Evolutionary conservation across 345 rosid genomes (phyloP).

Genomic region (Lagerstroemia speciosa): DNA sequence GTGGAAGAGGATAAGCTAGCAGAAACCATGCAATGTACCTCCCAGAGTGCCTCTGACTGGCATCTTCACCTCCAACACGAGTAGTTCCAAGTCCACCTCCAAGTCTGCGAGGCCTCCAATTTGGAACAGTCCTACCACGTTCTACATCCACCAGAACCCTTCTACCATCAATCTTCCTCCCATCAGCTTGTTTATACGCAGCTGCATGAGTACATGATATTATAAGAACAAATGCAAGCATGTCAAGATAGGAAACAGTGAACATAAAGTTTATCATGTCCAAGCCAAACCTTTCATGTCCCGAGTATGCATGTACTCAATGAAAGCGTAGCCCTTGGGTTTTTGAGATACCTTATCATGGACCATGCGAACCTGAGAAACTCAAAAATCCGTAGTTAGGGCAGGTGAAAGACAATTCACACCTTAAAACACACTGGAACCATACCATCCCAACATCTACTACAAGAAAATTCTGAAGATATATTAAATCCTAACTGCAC

Average conservation of each 20-base stretch:
- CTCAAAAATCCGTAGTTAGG: constrained; percentile 24
- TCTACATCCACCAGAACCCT: constrained; percentile 99
- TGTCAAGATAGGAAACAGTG: neutral
- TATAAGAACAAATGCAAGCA: neutral
- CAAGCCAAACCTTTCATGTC: constrained; percentile 78
- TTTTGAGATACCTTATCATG: constrained; percentile 67
- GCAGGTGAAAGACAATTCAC: neutral
- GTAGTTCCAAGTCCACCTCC: constrained; percentile 99
- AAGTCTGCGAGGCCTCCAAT: constrained; percentile 97
- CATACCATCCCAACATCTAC: constrained; percentile 10
- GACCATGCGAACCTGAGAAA: constrained; percentile 68
- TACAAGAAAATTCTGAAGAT: constrained; percentile 22
- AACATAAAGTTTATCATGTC: neutral
- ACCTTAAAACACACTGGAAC: neutral
- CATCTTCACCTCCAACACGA: constrained; percentile 82
- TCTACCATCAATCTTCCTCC: constrained; percentile 93
- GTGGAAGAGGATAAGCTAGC: neutral
- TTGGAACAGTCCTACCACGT: constrained; percentile 98
- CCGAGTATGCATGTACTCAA: constrained; percentile 85
- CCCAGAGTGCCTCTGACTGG: constrained; percentile 39
- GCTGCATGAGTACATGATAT: constrained; percentile 30
- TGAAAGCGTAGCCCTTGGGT: constrained; percentile 94
- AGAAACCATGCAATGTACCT: constrained; percentile 19
- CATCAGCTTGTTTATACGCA: constrained; percentile 99
- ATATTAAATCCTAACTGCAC: constrained; percentile 67